phyloP scores from a whole-genome alignment of 768 basidiomycete species.

The Phlebiopsis gigantea region DNA sequence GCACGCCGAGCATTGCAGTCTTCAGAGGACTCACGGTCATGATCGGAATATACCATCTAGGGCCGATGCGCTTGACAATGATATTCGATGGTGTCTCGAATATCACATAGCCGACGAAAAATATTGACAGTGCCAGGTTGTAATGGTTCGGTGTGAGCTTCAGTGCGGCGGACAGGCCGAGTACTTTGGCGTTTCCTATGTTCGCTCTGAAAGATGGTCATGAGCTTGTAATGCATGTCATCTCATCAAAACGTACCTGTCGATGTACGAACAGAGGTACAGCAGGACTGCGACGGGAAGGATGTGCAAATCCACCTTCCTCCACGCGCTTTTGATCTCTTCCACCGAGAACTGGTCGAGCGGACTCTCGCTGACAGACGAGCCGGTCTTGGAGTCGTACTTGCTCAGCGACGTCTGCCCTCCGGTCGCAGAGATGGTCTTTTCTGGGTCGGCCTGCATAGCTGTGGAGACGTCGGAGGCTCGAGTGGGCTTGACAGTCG shows the following conservation, averaged over 20 bases:
- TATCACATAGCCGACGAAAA: conserved; percentile 35
- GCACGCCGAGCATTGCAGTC: conserved; percentile 15
- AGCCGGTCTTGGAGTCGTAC: not conserved
- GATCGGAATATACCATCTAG: conserved; percentile 32
- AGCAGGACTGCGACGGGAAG: conserved; percentile 32
- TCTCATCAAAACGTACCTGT: conserved; percentile 13
- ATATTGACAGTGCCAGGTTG: conserved; percentile 36
- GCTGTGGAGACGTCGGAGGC: not conserved
- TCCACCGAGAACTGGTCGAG: conserved; percentile 17
- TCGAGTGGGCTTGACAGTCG: not conserved
- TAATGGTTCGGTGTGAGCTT: conserved; percentile 27
- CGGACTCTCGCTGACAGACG: not conserved
- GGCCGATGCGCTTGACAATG: conserved; percentile 29
- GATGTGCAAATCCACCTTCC: conserved; percentile 30
- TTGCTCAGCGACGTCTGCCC: not conserved
- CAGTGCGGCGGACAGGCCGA: conserved; percentile 21
- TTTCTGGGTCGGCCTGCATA: not conserved
- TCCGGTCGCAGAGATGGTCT: not conserved
- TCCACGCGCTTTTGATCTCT: conserved; percentile 19
- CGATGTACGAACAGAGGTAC: conserved; percentile 32
- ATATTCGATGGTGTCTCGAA: conserved; percentile 38
- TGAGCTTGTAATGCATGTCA: not conserved
- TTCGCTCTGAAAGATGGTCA: conserved; percentile 18
- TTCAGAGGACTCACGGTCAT: conserved; percentile 27
- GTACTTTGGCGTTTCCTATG: conserved; percentile 29